phyloP scores from a whole-genome alignment of 257 asterid species.

The Salvia hispanica region DNA sequence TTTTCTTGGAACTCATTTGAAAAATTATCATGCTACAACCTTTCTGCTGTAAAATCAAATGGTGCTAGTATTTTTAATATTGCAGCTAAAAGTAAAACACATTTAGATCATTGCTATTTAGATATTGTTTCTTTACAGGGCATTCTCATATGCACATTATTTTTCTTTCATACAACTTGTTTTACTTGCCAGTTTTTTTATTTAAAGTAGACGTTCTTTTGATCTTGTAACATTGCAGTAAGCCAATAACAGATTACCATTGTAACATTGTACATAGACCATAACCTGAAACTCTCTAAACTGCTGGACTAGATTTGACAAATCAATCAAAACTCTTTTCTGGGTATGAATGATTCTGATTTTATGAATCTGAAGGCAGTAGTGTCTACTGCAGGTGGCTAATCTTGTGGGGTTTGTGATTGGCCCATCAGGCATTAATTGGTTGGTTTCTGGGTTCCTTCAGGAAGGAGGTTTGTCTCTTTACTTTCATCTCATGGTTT shows the following conservation, averaged over 20 bases:
- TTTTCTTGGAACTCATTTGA: conserved; percentile 38
- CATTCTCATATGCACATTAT: not conserved
- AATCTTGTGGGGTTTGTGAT: conserved; percentile 96
- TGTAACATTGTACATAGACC: too few relatives aligned
- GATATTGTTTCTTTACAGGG: not conserved
- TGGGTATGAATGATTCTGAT: conserved; percentile 2
- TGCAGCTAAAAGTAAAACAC: too few relatives aligned
- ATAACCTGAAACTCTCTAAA: too few relatives aligned
- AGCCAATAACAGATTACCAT: too few relatives aligned
- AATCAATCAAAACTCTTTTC: not conserved
- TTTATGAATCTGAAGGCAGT: conserved; percentile 14
- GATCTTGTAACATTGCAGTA: too few relatives aligned
- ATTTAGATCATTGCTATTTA: too few relatives aligned
- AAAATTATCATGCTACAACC: conserved; percentile 5
- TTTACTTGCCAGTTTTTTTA: not conserved
- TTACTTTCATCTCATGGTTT: conserved; percentile 17
- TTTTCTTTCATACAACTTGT: conserved; percentile 4
- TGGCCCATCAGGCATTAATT: conserved; percentile 92
- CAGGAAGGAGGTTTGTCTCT: conserved; percentile 57
- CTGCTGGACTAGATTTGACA: not conserved
- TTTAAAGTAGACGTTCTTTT: not conserved
- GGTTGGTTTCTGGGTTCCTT: conserved; percentile 79
- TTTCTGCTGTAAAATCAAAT: conserved; percentile 1
- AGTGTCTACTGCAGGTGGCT: conserved; percentile 65
- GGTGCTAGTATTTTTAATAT: not conserved